Evolutionary conservation across 495 filamentous ascomycete genomes (phyloP).

Genomic region (Penicillium manginii): DNA sequence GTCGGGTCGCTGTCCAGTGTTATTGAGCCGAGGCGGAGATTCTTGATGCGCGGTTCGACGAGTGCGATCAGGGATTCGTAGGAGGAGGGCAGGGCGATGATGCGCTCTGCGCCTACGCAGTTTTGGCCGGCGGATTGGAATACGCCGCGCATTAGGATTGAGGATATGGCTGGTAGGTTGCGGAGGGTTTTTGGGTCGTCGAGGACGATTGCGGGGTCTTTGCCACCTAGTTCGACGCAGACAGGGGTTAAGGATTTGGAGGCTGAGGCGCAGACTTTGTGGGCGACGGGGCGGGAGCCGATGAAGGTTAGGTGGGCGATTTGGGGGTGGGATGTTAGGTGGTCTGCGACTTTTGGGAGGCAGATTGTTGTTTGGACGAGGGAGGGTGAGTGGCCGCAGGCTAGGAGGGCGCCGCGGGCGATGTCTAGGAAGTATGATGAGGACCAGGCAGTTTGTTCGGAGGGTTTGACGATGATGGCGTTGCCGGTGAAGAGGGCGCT

Average conservation of each 20-base stretch:
- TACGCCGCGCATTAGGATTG: conserved; percentile 84
- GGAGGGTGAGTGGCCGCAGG: conserved; percentile 81
- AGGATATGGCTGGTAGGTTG: conserved; percentile 70
- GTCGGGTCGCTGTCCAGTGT: conserved; percentile 50
- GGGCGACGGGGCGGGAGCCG: conserved; percentile 83
- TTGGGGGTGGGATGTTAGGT: conserved; percentile 83
- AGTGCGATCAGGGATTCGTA: conserved; percentile 74
- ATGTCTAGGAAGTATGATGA: conserved; percentile 79
- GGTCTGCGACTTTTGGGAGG: conserved; percentile 79
- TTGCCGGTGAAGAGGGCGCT: conserved; percentile 92
- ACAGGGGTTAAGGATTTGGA: conserved; percentile 83
- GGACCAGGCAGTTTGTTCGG: conserved; percentile 92
- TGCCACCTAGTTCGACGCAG: conserved; percentile 89
- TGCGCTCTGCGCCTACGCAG: conserved; percentile 94
- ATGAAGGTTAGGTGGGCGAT: conserved; percentile 98
- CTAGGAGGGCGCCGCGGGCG: conserved; percentile 73
- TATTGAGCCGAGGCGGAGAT: conserved; percentile 70
- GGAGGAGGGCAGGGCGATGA: conserved; percentile 74
- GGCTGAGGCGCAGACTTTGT: conserved; percentile 83
- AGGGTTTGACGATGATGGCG: conserved; percentile 86
- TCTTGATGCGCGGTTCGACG: conserved; percentile 70
- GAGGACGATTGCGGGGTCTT: conserved; percentile 92
- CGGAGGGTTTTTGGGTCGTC: conserved; percentile 64
- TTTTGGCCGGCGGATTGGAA: conserved; percentile 99
- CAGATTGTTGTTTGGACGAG: conserved; percentile 85